Conservation (phyloP, 495 filamentous ascomycete genomes). For the Aspergillus homomorphus region DNA sequence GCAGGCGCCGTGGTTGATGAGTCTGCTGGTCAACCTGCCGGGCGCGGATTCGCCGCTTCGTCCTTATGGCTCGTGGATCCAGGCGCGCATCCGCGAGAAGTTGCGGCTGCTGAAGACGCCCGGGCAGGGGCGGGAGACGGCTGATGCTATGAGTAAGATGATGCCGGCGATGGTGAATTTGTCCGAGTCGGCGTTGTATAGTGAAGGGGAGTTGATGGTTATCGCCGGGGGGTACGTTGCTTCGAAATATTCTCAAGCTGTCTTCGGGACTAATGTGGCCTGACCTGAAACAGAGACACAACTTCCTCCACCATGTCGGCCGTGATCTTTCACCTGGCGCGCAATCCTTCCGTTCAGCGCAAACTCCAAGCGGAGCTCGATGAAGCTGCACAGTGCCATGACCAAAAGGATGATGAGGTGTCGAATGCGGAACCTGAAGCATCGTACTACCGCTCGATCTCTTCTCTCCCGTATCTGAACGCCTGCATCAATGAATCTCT, state of each 20-base stretch:
- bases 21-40: not conserved
- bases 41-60: not conserved
- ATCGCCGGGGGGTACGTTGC: not conserved
- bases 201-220: not conserved
- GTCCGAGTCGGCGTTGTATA: not conserved
- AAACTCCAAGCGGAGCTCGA: constrained; percentile 2
- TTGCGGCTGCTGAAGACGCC: not conserved
- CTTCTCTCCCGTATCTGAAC: not conserved
- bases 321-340: not conserved
- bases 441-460: not conserved
- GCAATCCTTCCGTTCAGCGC: not conserved
- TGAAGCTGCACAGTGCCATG: not conserved
- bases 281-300: not conserved
- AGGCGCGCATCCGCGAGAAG: not conserved
- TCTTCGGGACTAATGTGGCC: not conserved
- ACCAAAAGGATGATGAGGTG: not conserved
- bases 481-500: constrained; percentile 1
- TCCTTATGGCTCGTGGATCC: not conserved
- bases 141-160: not conserved
- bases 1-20: not conserved
- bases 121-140: not conserved
- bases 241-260: not conserved
- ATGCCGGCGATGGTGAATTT: not conserved
- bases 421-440: not conserved
- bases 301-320: not conserved